These are phyloP conservation scores for Serendipita sp. DNA, from an alignment of 768 basidiomycete genomes.

Conservation along the genomic window DNA sequence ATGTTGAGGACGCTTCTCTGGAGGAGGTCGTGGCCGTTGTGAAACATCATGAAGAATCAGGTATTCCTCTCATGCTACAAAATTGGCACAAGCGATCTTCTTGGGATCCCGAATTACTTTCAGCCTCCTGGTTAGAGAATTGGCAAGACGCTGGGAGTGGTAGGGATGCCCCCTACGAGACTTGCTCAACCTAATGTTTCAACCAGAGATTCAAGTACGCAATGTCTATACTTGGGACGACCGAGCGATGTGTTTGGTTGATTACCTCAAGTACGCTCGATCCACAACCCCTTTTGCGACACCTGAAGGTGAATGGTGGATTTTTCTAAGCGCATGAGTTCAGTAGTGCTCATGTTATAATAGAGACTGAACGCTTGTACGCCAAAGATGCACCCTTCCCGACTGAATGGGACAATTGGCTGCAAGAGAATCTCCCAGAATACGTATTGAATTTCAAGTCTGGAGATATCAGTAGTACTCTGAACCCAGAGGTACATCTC, in stretches of 20 bases:
- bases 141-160: background rate
- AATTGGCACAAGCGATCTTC: constrained; percentile 35
- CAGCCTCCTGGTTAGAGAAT: constrained; percentile 34
- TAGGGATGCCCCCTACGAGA: background rate
- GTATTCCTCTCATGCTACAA: constrained; percentile 48
- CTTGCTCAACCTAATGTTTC: constrained; percentile 15
- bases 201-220: constrained; percentile 40
- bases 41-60: constrained; percentile 31
- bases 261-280: constrained; percentile 36
- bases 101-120: constrained; percentile 45
- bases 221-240: constrained; percentile 49
- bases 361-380: constrained; percentile 37
- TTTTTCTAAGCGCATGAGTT: background rate
- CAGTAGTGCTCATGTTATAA: background rate
- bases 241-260: constrained; percentile 30
- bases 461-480: constrained; percentile 41
- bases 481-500: constrained; percentile 34
- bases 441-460: constrained; percentile 34
- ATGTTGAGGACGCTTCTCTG: constrained; percentile 18
- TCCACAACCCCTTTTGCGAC: constrained; percentile 21
- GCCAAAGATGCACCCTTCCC: constrained; percentile 70
- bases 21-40: constrained; percentile 21
- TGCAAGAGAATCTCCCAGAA: constrained; percentile 37
- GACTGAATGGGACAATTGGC: constrained; percentile 44
- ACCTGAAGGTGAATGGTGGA: constrained; percentile 23